A percentile compares a stretch with the other conserved stretches of the same genome.
These are phyloP conservation scores for Peronospora belbahrii DNA, from an alignment of 352 stramenopile genomes.

Conservation along the genomic window DNA sequence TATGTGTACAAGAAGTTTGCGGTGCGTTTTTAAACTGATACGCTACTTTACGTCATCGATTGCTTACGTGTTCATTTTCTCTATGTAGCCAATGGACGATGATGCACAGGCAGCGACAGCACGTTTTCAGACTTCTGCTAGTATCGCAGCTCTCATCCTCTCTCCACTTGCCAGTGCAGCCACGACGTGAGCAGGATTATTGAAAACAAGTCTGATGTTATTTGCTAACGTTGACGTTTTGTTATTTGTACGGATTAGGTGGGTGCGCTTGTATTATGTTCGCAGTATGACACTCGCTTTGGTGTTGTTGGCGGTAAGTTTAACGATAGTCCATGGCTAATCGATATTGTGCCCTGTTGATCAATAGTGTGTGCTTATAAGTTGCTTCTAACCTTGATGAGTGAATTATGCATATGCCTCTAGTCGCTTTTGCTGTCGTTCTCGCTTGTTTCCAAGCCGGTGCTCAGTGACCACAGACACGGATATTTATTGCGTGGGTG, in stretches of 20 bases:
- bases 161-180: slow-evolving; percentile 27
- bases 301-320: slow-evolving; percentile 37
- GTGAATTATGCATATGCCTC: too few species aligned
- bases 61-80: neutral
- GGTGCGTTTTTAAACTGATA: slow-evolving; percentile 24
- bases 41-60: neutral
- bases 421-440: slow-evolving; percentile 40
- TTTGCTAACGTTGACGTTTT: slow-evolving; percentile 1
- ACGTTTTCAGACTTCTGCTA: slow-evolving; percentile 46
- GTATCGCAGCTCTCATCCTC: slow-evolving; percentile 43
- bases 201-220: neutral
- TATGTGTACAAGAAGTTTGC: slow-evolving; percentile 69
- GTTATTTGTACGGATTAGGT: slow-evolving; percentile 18
- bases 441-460: slow-evolving; percentile 31
- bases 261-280: slow-evolving; percentile 43
- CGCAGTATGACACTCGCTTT: slow-evolving; percentile 26
- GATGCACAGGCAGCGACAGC: slow-evolving; percentile 34
- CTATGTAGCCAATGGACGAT: slow-evolving; percentile 24
- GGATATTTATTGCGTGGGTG: slow-evolving; percentile 52
- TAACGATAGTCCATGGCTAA: neutral
- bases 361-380: neutral
- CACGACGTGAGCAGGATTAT: slow-evolving; percentile 13
- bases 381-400: too few species aligned
- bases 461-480: slow-evolving; percentile 28
- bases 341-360: too few species aligned